These are phyloP conservation scores for Artemisia tridentata DNA, from an alignment of 129 eudicot genomes.

Conservation along the genomic window DNA sequence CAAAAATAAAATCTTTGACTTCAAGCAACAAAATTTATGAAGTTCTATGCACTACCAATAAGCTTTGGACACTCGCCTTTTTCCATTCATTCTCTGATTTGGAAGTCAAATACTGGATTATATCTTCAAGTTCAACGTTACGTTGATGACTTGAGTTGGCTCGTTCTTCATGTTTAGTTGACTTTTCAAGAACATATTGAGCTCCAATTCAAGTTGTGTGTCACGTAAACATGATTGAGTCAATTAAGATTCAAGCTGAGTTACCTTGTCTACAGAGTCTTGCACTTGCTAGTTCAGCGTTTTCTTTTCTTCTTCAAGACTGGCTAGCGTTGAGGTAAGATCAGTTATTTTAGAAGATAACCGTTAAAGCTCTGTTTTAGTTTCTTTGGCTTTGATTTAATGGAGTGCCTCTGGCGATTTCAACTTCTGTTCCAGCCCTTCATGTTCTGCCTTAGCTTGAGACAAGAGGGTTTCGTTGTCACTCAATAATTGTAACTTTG, in stretches of 20 bases:
- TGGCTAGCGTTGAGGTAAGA: conserved; percentile 34
- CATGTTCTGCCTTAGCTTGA: conserved; percentile 56
- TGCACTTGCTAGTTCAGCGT: conserved; percentile 40
- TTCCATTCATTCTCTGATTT: conserved; percentile 63
- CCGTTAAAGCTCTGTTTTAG: conserved; percentile 47
- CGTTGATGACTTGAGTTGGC: conserved; percentile 65
- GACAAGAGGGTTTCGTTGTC: conserved; percentile 61
- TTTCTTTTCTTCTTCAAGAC: conserved; percentile 65
- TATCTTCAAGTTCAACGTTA: conserved; percentile 67
- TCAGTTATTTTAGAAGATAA: conserved; percentile 46
- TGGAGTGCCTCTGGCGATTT: conserved; percentile 38
- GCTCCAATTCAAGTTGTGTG: conserved; percentile 59
- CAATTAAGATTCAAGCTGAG: conserved; percentile 48
- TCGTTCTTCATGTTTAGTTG: conserved; percentile 67
- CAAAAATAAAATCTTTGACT: too few relatives aligned
- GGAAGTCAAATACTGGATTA: conserved; percentile 54
- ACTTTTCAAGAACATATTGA: conserved; percentile 53
- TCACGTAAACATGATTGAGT: conserved; percentile 41
- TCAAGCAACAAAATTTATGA: too few relatives aligned
- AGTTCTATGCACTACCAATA: too few relatives aligned
- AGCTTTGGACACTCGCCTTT: conserved; percentile 36
- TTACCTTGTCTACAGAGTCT: conserved; percentile 44
- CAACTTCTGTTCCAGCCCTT: conserved; percentile 62
- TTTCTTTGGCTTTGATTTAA: conserved; percentile 49
- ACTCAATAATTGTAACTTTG: conserved; percentile 41